Evolutionary conservation across 371 early-diverging fungal species (phyloP), one percentile per base, ranked within the genome.

Genomic region (Actinomortierella ambigua): DNA sequence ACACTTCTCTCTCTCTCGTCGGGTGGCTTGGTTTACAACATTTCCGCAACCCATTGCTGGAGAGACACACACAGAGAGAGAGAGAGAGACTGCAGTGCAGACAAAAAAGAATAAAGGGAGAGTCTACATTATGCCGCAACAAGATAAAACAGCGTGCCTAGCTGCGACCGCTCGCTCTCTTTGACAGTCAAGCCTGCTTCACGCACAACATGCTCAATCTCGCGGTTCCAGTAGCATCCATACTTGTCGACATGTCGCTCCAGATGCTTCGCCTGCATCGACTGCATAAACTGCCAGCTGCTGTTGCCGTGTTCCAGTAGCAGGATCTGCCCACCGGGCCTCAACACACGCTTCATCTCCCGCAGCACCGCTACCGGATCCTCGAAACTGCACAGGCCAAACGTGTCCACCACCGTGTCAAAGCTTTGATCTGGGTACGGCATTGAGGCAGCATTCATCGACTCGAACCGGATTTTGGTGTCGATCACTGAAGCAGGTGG

Each of bases 151-250:
- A 94, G 93, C 0, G 95, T 93, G 2, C 94, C 95, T 13, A 94
- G 79, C 77, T 94, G 93, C 71, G 85, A 91, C 56, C 90, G 63
- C 52, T 83, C 82, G 27, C 82, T 68, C 42, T 83, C 71, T 14
- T 80, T 80, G 11, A 92, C 77, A 40, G 86, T 79, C 22, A 93
- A 29, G 7, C 85, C 86, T 8, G 87, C 86, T 49, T 87, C 80
- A 53, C 77, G 69, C 3, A 85, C 82, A 28, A 80, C 44, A 29
- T 84, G 80, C 63, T 84, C 84, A 56, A 95, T 82, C 65, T 92
- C 92, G n/a, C 94, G 67, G 59, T 95, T 93, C 90, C 90, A 95
- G 85, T 91, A 93, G 61, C 95, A 95, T 0, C 94, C 95, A 90
- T 93, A 95, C 63, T 82, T 81, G 51, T 79, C 65, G 11, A 90